Percentiles rank a stretch among this genome's conserved stretches.
These are phyloP conservation scores for Hirsutella rhossiliensis DNA, from an alignment of 2,329 filamentous ascomycete species.

Conservation along the genomic window DNA sequence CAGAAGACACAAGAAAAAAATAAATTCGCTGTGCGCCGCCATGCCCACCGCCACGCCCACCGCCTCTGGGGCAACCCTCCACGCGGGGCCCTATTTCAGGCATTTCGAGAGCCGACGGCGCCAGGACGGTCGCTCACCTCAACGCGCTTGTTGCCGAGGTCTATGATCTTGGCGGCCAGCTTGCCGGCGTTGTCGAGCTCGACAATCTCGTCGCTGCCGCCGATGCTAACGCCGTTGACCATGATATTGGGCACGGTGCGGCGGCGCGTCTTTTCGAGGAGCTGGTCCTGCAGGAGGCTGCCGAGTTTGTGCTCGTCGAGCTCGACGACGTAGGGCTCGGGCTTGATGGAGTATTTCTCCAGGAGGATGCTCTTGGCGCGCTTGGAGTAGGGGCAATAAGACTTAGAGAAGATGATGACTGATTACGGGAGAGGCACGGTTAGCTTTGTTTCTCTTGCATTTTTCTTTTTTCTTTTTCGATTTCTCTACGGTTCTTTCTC, in stretches of 20 bases:
- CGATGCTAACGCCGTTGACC: slow-evolving; percentile 77
- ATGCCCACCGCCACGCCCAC: too few species aligned
- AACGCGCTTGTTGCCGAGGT: slow-evolving; percentile 58
- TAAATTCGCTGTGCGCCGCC: too few species aligned
- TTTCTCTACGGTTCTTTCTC: too few species aligned
- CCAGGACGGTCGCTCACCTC: slow-evolving; percentile 35
- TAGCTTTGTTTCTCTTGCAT: too few species aligned
- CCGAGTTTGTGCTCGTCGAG: slow-evolving; percentile 75
- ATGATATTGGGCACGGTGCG: slow-evolving; percentile 87
- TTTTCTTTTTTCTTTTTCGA: too few species aligned
- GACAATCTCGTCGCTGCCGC: slow-evolving; percentile 77
- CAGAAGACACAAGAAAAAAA: too few species aligned
- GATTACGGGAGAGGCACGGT: slow-evolving; percentile 1
- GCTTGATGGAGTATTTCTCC: slow-evolving; percentile 72
- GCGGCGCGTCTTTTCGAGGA: slow-evolving; percentile 65
- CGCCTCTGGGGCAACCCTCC: too few species aligned
- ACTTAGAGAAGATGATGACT: slow-evolving; percentile 96
- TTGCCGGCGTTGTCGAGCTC: slow-evolving; percentile 55
- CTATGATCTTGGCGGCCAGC: slow-evolving; percentile 59
- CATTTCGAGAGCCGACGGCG: not conserved
- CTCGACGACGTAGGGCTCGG: slow-evolving; percentile 78
- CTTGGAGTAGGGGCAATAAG: slow-evolving; percentile 79
- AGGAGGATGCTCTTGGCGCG: slow-evolving; percentile 78
- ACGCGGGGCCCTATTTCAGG: too few species aligned
- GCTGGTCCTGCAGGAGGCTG: slow-evolving; percentile 53